Evolutionary conservation across 2,329 filamentous ascomycete species (phyloP), one percentile per base, ranked within the genome.

Genomic region (Amphichorda felina): DNA sequence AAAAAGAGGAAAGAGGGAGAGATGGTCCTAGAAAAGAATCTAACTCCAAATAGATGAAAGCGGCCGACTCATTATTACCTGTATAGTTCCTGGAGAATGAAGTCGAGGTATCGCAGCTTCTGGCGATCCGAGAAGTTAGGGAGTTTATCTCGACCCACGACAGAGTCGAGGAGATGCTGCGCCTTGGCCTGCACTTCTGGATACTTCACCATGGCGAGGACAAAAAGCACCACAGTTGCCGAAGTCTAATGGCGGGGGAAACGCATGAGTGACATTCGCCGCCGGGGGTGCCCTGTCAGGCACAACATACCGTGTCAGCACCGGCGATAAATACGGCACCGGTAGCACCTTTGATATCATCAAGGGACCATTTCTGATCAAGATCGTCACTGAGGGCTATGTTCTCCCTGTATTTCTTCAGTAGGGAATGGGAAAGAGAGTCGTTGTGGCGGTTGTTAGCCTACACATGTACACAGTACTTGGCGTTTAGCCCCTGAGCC

Each of bases 271-370:
- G n/a, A n/a, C n/a, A n/a, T n/a, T n/a, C n/a, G n/a, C n/a, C n/a
- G n/a, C n/a, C n/a, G n/a, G n/a, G n/a, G n/a, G n/a, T n/a, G n/a
- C n/a, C n/a, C n/a, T n/a, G n/a, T n/a, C n/a, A n/a, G n/a, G n/a
- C n/a, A 16, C 5, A 7, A 14, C 15, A 6, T 13, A n/a, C 27
- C 27, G 62, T 64, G 41, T 68, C 58, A 27, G 57, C 55, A 9
- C 66, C 66, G 11, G 66, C 65, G 26, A 63, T 60, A 43, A 58
- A 68, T 9, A 70, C 57, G 8, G 64, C 60, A 2, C 59, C 66
- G 1, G 64, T 59, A 4, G 65, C 65, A 10, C 66, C 66, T 44
- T 68, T 66, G 43, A 70, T 61, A 34, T 68, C 64, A 8, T 57
- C 56, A 10, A 60, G 41, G 0, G 21, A 24, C 21, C 21, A 24